Percentiles rank a stretch among this genome's conserved stretches.
Evolutionary conservation across 2,329 filamentous ascomycete genomes (phyloP).

Genomic region (Coniella lustricola): DNA sequence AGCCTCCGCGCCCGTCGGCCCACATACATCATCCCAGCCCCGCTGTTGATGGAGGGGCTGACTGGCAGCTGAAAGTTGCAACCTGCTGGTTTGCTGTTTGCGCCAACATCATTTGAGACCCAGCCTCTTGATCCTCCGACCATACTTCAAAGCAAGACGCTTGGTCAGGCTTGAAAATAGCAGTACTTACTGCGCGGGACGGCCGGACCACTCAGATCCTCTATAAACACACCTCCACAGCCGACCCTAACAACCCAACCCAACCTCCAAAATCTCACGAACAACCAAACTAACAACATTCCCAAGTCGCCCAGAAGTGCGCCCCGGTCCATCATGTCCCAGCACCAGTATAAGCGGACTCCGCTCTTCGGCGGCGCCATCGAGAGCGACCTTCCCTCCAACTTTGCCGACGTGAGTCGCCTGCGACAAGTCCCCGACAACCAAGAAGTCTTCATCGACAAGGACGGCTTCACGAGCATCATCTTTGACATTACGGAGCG

Average conservation of each 20-base stretch:
- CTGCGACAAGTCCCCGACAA: conserved; percentile 75
- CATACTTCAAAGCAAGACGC: neutral
- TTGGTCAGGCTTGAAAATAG: too few relatives aligned
- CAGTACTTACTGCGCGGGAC: too few relatives aligned
- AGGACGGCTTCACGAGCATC: conserved; percentile 74
- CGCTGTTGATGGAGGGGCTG: conserved; percentile 11
- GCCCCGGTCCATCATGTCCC: conserved; percentile 34
- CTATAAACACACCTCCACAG: too few relatives aligned
- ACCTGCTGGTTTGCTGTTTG: neutral
- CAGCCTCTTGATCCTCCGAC: too few relatives aligned
- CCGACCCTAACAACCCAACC: neutral
- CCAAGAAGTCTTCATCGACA: conserved; percentile 88
- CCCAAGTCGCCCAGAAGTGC: neutral
- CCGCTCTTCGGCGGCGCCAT: conserved; percentile 69
- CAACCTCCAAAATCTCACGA: neutral
- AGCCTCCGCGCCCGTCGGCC: neutral
- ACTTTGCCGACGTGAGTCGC: conserved; percentile 66
- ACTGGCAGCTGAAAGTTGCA: neutral
- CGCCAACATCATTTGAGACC: too few relatives aligned
- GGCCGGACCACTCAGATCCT: too few relatives aligned
- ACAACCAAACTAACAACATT: neutral
- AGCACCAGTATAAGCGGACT: conserved; percentile 45
- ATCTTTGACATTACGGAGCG: conserved; percentile 88
- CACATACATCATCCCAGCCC: conserved; percentile 12
- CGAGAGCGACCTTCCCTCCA: conserved; percentile 57